These are phyloP conservation scores for Pythium monospermum DNA, from an alignment of 352 stramenopile genomes.

Conservation along the genomic window DNA sequence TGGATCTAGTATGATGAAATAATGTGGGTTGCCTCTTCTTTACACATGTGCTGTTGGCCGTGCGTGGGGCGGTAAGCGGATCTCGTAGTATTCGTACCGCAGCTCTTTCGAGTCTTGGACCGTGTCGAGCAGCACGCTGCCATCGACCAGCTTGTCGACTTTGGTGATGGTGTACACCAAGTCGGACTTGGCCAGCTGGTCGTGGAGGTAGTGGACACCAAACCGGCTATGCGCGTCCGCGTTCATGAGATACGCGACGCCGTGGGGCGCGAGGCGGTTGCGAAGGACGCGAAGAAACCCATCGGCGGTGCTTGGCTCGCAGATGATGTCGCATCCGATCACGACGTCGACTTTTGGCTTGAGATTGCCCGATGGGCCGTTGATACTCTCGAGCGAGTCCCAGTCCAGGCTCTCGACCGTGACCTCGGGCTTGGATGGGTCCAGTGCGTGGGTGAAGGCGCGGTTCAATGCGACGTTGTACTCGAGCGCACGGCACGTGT, in stretches of 20 bases:
- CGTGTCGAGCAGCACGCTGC: constrained; percentile 61
- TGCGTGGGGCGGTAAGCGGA: constrained; percentile 45
- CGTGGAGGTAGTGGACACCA: constrained; percentile 67
- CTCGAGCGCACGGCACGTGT: constrained; percentile 66
- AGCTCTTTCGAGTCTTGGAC: constrained; percentile 71
- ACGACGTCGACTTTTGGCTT: constrained; percentile 68
- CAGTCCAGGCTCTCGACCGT: constrained; percentile 65
- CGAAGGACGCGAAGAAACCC: constrained; percentile 79
- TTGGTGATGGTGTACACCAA: constrained; percentile 69
- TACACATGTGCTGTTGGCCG: too few species aligned
- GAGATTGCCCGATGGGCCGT: constrained; percentile 13
- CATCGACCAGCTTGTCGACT: constrained; percentile 52
- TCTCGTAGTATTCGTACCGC: constrained; percentile 87
- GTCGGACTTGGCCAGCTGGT: constrained; percentile 52
- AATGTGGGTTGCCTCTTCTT: too few species aligned
- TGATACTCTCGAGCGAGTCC: constrained; percentile 66
- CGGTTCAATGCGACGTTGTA: constrained; percentile 82
- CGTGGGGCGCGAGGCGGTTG: constrained; percentile 42
- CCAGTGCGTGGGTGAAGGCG: constrained; percentile 62
- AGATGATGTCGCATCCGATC: constrained; percentile 86
- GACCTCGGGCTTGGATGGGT: constrained; percentile 44
- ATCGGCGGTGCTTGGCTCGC: constrained; percentile 79
- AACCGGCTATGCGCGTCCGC: constrained; percentile 85
- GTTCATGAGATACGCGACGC: constrained; percentile 83
- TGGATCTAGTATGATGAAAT: too few species aligned